Base-by-base conservation (phyloP, 2,329 filamentous ascomycete species). In the Fusarium avenaceum region DNA sequence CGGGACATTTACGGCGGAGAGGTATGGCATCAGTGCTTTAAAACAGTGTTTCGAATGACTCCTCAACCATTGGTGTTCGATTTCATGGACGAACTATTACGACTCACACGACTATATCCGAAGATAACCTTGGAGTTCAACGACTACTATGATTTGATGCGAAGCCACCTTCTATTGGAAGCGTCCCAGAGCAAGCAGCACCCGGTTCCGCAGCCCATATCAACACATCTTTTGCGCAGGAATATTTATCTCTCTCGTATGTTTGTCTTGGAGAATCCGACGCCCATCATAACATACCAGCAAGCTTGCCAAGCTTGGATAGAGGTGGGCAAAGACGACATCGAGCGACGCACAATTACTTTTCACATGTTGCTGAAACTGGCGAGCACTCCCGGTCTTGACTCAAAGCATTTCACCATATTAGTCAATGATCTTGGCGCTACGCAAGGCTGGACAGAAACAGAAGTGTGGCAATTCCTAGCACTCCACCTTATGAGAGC, bases 21-120 rank as follows among this genome's bases (percentile, higher is more conserved):
- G 17, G 15, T 71, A n/a, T 70, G 68, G 68, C 33, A 51, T 8
- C 53, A 45, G 30, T 70, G 55, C 32, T 47, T 71, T 8, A 45
- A 66, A 39, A 47, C 17, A 22, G 44, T 53, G 11, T 20, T 69
- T 4, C 39, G 53, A 20, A 57, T 70, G 66, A 44, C 61, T 14
- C 30, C 54, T n/a, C 67, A 70, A 19, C 17, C 48, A 14, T 20
- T 33, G 20, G 70, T 67, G 7, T 69, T 62, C 32, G n/a, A 52
- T 15, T 46, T 67, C 19, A 44, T 70, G 14, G 61, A 64, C 19
- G 61, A 64, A 19, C 32, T 65, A 4, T 28, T 64, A 20, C 58
- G 60, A 65, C 32, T 58, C 15, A 33, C 48, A 19, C 30, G 52
- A 7, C 46, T 33, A 32, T 65, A 52, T 28, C 15, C 44, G 24